phyloP scores from a whole-genome alignment of 371 early-diverging fungal species.

The Apophysomyces variabilis region DNA sequence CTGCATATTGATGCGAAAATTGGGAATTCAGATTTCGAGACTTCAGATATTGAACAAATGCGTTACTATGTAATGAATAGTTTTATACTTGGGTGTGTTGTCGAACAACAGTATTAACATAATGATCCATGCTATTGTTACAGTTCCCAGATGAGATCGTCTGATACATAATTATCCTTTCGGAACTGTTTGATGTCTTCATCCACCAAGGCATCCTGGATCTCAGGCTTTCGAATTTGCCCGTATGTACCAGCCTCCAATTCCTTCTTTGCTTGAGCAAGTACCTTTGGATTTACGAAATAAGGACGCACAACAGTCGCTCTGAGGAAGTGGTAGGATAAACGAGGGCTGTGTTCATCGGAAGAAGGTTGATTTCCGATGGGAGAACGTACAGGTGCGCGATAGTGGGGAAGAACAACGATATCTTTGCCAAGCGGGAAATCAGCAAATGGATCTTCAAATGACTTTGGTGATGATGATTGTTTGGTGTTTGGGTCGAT shows the following conservation, averaged over 20 bases:
- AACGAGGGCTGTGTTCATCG: neutral
- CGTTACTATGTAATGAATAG: no score
- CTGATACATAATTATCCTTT: slow-evolving; percentile 3
- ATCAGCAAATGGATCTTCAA: slow-evolving; percentile 6
- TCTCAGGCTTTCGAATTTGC: neutral
- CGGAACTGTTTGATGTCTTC: slow-evolving; percentile 3
- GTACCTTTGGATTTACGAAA: neutral
- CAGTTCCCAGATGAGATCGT: neutral
- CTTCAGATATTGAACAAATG: no score
- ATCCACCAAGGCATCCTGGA: slow-evolving; percentile 9
- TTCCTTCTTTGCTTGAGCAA: slow-evolving; percentile 7
- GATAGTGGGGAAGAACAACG: neutral
- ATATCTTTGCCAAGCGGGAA: slow-evolving; percentile 8
- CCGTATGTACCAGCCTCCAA: slow-evolving; percentile 3
- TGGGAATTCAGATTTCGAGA: no score
- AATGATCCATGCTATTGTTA: neutral
- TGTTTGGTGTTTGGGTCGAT: neutral
- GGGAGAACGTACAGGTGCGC: neutral
- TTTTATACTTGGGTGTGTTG: no score
- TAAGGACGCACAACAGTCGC: slow-evolving; percentile 4
- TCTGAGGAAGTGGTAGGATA: neutral
- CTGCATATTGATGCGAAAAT: no score
- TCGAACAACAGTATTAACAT: no score
- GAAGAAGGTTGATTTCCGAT: neutral
- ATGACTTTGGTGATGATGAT: neutral